Base-by-base conservation (phyloP, 2,329 filamentous ascomycete species). In the Harringtonia lauricola region DNA sequence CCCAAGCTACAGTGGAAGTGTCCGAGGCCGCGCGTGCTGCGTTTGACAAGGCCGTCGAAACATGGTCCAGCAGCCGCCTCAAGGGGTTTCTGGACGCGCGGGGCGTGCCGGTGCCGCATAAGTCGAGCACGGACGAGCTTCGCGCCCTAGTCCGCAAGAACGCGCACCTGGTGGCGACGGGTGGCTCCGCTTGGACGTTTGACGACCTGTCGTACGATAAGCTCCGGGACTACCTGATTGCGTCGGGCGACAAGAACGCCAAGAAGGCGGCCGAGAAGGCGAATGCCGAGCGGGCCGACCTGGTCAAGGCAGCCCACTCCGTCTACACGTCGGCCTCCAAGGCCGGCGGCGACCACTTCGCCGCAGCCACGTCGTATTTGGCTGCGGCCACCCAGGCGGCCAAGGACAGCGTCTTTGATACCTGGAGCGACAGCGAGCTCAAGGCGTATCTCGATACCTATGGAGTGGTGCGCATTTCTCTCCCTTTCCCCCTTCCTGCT, bases 371-470 rank as follows among this genome's bases (percentile, higher is more conserved):
- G 9, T 83, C 74, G 43, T 85, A 84, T 54, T 67, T 89, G 3
- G 65, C 80, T 10, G 66, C 77, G 47, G 77, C 78, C 24, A 86
- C 84, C 5, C 72, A 73, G 45, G 58, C 73, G 10, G 81, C 71
- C 39, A 87, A 86, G 66, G 67, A 77, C 39, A 69, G 63, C 21
- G 68, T 74, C 1, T 90, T 90, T 50, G 78, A 87, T 42, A 76
- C 75, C 1, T 90, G 85, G 85, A 83, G 72, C 44, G 72, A 78
- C 54, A 74, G 72, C 37, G 83, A 90, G 22, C 67, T 92, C 49
- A 89, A 90, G 69, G 66, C 75, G 1, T 90, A 89, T 56, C 74
- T 90, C 8, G 85, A 90, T 57, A 83, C 78, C 49, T 90, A 87
- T 51, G 86, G 86, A 31, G 66, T 90, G 34, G 70, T 73, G n/a